Conservation (phyloP, 257 asterid genomes). For the Fraxinus cuspidata region DNA sequence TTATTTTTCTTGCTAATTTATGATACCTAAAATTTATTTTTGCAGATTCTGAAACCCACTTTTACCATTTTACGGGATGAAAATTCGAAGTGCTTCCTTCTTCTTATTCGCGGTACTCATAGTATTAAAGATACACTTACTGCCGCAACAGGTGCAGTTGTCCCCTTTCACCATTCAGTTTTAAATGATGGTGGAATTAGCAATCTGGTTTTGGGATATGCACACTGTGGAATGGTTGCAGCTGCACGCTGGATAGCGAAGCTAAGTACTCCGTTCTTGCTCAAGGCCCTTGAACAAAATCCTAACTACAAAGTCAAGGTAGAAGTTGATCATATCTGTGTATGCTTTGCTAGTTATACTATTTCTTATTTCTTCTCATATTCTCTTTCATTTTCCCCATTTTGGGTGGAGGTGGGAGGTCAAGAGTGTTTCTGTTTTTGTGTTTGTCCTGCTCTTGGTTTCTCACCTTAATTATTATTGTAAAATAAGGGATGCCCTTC, state of each 20-base stretch:
- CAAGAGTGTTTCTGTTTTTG: not conserved
- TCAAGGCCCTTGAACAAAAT: slow-evolving; percentile 61
- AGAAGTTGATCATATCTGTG: slow-evolving; percentile 6
- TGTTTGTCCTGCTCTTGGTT: not conserved
- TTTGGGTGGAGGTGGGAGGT: not conserved
- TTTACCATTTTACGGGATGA: slow-evolving; percentile 69
- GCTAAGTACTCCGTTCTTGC: slow-evolving; percentile 68
- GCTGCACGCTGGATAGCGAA: slow-evolving; percentile 93
- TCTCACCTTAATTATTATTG: not conserved
- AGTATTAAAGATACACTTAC: slow-evolving; percentile 84
- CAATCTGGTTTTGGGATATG: slow-evolving; percentile 77
- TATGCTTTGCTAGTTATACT: not conserved
- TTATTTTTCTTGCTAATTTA: slow-evolving; percentile 20
- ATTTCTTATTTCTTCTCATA: not conserved
- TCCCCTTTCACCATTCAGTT: slow-evolving; percentile 89
- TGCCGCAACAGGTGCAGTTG: slow-evolving; percentile 87
- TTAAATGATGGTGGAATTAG: slow-evolving; percentile 74
- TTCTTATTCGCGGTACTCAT: slow-evolving; percentile 85
- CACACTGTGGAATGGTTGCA: slow-evolving; percentile 95
- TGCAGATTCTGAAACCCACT: slow-evolving; percentile 86
- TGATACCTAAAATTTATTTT: slow-evolving; percentile 18
- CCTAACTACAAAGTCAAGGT: slow-evolving; percentile 79
- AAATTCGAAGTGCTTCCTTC: slow-evolving; percentile 72
- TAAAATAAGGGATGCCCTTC: not conserved
- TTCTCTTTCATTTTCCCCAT: slow-evolving; percentile 7